These are phyloP conservation scores for Bipolaris gigantea DNA, from an alignment of 2,329 filamentous ascomycete genomes.

Conservation along the genomic window DNA sequence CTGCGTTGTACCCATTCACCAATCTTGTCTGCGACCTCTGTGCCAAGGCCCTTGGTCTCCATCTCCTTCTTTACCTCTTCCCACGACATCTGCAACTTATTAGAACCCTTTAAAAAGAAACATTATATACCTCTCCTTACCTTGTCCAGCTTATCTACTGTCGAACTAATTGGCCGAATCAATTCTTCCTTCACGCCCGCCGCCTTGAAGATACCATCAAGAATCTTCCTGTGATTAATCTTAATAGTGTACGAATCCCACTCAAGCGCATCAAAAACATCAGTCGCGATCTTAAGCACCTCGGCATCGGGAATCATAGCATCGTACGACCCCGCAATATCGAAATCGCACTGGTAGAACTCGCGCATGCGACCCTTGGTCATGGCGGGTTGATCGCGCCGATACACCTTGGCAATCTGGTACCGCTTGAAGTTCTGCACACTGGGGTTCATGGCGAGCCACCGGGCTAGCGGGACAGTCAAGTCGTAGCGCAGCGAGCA, in stretches of 20 bases:
- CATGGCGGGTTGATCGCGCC: constrained; percentile 75
- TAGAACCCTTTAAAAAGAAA: constrained; percentile 6
- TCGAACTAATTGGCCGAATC: constrained; percentile 85
- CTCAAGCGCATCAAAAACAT: constrained; percentile 80
- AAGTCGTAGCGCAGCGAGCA: constrained; percentile 84
- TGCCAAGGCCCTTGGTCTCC: constrained; percentile 84
- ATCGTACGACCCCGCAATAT: constrained; percentile 83
- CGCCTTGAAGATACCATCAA: constrained; percentile 89
- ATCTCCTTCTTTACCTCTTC: constrained; percentile 88
- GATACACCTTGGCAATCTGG: constrained; percentile 91
- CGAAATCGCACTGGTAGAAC: constrained; percentile 97
- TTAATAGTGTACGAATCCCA: constrained; percentile 84
- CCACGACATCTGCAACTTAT: constrained; percentile 63
- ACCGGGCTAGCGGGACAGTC: constrained; percentile 88
- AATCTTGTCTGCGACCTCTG: constrained; percentile 80
- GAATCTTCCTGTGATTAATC: constrained; percentile 90
- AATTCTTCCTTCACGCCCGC: constrained; percentile 86
- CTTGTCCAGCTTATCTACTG: constrained; percentile 96
- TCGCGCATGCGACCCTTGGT: constrained; percentile 92
- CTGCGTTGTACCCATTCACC: constrained; percentile 80
- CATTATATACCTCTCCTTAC: constrained; percentile 36
- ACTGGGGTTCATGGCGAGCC: constrained; percentile 85
- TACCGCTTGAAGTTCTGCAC: constrained; percentile 88
- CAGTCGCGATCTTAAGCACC: constrained; percentile 78
- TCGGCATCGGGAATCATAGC: constrained; percentile 92